Evolutionary conservation across 345 rosid species (phyloP).

Genomic region (Populus simonii): DNA sequence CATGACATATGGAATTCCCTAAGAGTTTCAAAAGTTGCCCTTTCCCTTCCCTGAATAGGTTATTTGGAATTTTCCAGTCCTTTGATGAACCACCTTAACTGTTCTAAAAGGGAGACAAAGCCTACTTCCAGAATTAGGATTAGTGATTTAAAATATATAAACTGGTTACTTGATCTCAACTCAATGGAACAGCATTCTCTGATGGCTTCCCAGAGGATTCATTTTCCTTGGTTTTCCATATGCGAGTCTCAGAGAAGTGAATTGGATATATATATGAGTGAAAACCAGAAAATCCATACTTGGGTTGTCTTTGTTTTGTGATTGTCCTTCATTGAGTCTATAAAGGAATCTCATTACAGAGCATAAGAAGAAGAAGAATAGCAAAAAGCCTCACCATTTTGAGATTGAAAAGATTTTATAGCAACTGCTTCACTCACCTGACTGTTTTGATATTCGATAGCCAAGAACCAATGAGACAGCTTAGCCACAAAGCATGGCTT

Average conservation of each 20-base stretch:
- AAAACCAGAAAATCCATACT: not conserved
- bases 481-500: not conserved
- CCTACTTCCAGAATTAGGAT: not conserved
- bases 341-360: not conserved
- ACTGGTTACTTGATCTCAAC: not conserved
- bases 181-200: not conserved
- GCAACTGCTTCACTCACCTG: constrained; percentile 38
- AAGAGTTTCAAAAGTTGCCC: not conserved
- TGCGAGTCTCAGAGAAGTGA: not conserved
- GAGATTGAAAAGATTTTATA: not conserved
- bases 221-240: no score
- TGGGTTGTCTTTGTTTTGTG: not conserved
- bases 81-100: not conserved
- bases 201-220: not conserved
- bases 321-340: not conserved
- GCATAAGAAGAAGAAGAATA: constrained; percentile 3
- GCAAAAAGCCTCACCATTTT: not conserved
- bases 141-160: no score
- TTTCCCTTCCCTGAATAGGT: not conserved
- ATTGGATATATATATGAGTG: not conserved
- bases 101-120: not conserved
- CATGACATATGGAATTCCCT: not conserved
- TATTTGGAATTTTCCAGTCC: not conserved
- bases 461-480: not conserved
- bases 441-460: constrained; percentile 34